Evolutionary conservation across 805 yeast genomes (phyloP).

Genomic region (Tetrapisispora nanseiensis): DNA sequence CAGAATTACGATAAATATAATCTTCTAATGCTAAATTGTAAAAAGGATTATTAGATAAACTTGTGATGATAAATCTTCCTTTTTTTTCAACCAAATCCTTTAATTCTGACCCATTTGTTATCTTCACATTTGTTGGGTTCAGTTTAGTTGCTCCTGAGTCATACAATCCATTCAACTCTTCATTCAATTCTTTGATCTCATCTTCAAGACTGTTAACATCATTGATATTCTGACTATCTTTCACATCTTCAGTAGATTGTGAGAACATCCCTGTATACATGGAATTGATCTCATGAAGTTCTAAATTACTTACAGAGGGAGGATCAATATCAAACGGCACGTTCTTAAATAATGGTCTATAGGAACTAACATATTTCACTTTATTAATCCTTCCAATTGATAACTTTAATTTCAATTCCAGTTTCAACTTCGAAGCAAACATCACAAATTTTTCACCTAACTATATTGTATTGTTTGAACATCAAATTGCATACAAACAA

Average conservation of each 20-base stretch:
- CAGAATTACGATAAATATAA: constrained; percentile 58
- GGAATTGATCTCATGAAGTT: constrained; percentile 27
- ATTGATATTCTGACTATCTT: background rate
- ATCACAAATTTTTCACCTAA: too few relatives aligned
- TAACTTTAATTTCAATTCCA: too few relatives aligned
- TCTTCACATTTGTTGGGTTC: constrained; percentile 3
- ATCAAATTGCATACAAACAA: background rate
- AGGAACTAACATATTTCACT: background rate
- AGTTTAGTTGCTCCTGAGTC: constrained; percentile 10
- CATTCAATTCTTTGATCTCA: constrained; percentile 29
- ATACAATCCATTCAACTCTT: constrained; percentile 26
- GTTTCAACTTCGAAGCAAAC: too few relatives aligned
- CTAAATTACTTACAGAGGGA: constrained; percentile 8
- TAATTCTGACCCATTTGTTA: constrained; percentile 8
- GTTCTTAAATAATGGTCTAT: background rate
- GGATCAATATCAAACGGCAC: background rate
- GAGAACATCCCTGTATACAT: constrained; percentile 32
- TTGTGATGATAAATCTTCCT: constrained; percentile 46
- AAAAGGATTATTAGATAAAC: constrained; percentile 49
- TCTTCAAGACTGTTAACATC: background rate
- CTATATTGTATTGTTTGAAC: too few relatives aligned
- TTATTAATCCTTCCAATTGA: background rate
- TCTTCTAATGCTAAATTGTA: constrained; percentile 77
- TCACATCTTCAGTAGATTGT: background rate
- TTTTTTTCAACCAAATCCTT: constrained; percentile 32